Evolutionary conservation across 176 grass and related monocot genomes (phyloP).

Genomic region (Oryza australiensis): DNA sequence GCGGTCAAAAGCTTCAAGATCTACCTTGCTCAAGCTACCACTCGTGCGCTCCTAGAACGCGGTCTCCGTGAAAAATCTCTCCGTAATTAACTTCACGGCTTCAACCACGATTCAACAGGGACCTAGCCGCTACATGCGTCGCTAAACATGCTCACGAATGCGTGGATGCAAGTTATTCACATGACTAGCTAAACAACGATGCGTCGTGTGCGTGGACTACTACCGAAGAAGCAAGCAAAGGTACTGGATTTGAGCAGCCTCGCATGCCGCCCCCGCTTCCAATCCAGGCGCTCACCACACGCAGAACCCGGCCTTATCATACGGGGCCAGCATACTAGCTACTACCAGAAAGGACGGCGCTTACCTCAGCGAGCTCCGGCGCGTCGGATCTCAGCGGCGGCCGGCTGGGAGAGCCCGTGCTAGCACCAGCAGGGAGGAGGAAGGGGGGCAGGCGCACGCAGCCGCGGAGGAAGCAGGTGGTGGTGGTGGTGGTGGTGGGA

Average conservation of each 20-base stretch:
- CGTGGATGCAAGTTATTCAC: too few relatives aligned
- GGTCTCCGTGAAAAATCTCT: background rate
- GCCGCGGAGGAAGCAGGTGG: background rate
- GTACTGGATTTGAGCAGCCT: background rate
- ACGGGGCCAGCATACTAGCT: background rate
- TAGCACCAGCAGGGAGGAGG: background rate
- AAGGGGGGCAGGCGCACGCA: background rate
- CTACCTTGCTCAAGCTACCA: constrained; percentile 11
- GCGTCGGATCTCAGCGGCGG: background rate
- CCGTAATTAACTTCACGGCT: background rate
- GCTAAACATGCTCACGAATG: background rate
- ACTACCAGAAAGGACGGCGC: background rate
- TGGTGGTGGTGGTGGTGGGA: background rate
- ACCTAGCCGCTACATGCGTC: background rate
- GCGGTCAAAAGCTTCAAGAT: constrained; percentile 40
- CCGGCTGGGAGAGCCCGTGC: background rate
- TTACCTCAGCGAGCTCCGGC: constrained; percentile 33
- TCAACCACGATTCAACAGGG: background rate
- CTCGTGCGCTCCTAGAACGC: constrained; percentile 15
- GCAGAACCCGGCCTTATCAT: background rate
- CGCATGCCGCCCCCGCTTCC: background rate
- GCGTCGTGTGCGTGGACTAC: too few relatives aligned
- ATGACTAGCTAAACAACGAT: background rate
- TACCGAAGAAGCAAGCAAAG: background rate
- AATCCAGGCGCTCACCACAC: background rate